Conservation (phyloP, 2,329 filamentous ascomycete species). For the Bipolaris bicolor region DNA sequence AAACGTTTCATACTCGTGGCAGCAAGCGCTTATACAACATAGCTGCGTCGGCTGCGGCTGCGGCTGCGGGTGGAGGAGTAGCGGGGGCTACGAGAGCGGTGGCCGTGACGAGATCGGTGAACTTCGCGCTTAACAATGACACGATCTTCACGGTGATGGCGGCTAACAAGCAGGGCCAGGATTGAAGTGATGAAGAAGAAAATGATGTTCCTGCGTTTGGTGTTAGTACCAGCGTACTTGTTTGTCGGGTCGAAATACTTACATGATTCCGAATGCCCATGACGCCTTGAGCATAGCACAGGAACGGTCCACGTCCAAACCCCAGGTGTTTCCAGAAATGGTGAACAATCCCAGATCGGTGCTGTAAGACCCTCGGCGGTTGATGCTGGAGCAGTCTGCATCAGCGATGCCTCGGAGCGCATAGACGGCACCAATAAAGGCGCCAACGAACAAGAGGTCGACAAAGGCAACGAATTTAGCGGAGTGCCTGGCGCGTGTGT, state of each 20-base stretch:
- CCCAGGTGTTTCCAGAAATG: conserved; percentile 55
- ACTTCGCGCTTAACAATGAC: conserved; percentile 61
- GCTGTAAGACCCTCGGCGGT: conserved; percentile 58
- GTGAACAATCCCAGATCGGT: conserved; percentile 67
- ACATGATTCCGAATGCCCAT: conserved; percentile 91
- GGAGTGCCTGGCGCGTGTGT: conserved; percentile 64
- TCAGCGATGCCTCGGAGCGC: conserved; percentile 62
- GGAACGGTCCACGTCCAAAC: conserved; percentile 69
- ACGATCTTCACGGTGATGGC: conserved; percentile 53
- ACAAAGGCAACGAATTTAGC: conserved; percentile 66
- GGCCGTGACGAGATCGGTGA: conserved; percentile 53
- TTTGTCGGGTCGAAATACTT: conserved; percentile 32
- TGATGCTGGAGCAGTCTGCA: conserved; percentile 71
- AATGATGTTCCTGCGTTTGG: conserved; percentile 41
- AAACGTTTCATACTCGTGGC: not conserved
- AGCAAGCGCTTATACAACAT: conserved; percentile 32
- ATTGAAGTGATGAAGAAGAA: conserved; percentile 49
- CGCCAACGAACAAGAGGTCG: conserved; percentile 67
- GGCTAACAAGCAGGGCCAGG: conserved; percentile 67
- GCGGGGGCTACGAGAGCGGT: conserved; percentile 48
- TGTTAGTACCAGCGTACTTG: conserved; percentile 30
- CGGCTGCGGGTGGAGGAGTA: conserved; percentile 39
- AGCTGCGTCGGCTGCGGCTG: conserved; percentile 48
- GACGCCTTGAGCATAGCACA: conserved; percentile 92
- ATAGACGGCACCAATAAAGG: conserved; percentile 67